Percentiles rank a stretch among this genome's conserved stretches.
These are phyloP conservation scores for Fusarium ramigenum DNA, from an alignment of 2,329 filamentous ascomycete genomes.

Conservation along the genomic window DNA sequence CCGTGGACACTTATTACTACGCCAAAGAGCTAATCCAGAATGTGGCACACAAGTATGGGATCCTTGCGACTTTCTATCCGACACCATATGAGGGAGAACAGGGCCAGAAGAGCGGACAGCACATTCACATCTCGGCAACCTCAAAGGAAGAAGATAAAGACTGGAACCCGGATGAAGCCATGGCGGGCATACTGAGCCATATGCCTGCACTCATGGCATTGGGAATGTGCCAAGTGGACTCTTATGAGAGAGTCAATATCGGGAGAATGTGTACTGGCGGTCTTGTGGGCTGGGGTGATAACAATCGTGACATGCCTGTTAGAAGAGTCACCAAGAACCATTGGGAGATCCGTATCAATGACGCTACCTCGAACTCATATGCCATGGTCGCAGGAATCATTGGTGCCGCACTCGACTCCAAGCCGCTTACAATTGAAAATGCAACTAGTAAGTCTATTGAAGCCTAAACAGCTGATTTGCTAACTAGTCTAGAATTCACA, in stretches of 20 bases:
- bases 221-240: background rate
- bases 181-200: slow-evolving; percentile 6
- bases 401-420: background rate
- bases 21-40: background rate
- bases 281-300: slow-evolving; percentile 1
- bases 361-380: slow-evolving; percentile 3
- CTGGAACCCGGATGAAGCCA: background rate
- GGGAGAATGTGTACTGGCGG: slow-evolving; percentile 7
- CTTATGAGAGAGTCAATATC: background rate
- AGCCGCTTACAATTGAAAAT: background rate
- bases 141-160: accelerated
- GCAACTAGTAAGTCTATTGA: background rate
- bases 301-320: slow-evolving; percentile 5
- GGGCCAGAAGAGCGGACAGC: slow-evolving; percentile 5
- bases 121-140: slow-evolving; percentile 8
- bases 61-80: slow-evolving; percentile 7
- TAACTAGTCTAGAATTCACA: background rate
- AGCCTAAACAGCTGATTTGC: accelerated
- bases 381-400: slow-evolving; percentile 6
- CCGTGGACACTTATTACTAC: slow-evolving; percentile 2
- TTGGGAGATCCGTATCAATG: slow-evolving; percentile 3
- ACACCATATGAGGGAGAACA: background rate
- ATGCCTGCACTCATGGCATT: background rate
- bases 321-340: slow-evolving; percentile 5
- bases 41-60: background rate